phyloP scores from a whole-genome alignment of 805 yeast genomes.

The Wickerhamiella bombiphila region DNA sequence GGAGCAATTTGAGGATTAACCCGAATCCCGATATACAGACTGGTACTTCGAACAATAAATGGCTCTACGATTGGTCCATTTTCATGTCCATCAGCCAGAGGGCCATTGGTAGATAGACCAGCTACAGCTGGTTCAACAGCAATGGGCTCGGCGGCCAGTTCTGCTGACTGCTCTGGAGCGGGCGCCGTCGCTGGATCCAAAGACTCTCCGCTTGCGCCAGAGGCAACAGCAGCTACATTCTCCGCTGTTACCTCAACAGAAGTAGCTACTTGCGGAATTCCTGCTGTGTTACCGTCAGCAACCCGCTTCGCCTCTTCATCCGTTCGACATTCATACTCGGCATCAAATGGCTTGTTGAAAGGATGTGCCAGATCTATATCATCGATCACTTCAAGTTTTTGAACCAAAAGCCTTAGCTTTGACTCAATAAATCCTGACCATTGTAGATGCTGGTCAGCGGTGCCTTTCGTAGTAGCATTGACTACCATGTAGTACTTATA shows the following conservation, averaged over 20 bases:
- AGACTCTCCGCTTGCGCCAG: slow-evolving; percentile 16
- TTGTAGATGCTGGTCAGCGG: slow-evolving; percentile 67
- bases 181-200: background rate
- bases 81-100: slow-evolving; percentile 3
- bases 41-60: slow-evolving; percentile 33
- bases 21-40: slow-evolving; percentile 67
- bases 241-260: background rate
- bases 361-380: slow-evolving; percentile 84
- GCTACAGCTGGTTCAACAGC: slow-evolving; percentile 16
- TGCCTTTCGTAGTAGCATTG: slow-evolving; percentile 58
- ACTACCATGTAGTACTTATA: slow-evolving; percentile 81
- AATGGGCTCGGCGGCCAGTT: slow-evolving; percentile 11
- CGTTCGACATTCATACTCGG: slow-evolving; percentile 32
- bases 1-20: slow-evolving; percentile 30
- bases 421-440: slow-evolving; percentile 94
- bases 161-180: background rate
- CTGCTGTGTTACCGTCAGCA: slow-evolving; percentile 30
- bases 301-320: slow-evolving; percentile 45
- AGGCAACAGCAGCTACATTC: slow-evolving; percentile 13
- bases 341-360: slow-evolving; percentile 60
- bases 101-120: background rate
- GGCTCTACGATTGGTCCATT: background rate
- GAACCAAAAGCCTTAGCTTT: slow-evolving; percentile 65
- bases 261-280: slow-evolving; percentile 10
- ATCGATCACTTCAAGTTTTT: slow-evolving; percentile 61